phyloP scores from a whole-genome alignment of 1,284 basidiomycete species.

The Ustilago curta region DNA sequence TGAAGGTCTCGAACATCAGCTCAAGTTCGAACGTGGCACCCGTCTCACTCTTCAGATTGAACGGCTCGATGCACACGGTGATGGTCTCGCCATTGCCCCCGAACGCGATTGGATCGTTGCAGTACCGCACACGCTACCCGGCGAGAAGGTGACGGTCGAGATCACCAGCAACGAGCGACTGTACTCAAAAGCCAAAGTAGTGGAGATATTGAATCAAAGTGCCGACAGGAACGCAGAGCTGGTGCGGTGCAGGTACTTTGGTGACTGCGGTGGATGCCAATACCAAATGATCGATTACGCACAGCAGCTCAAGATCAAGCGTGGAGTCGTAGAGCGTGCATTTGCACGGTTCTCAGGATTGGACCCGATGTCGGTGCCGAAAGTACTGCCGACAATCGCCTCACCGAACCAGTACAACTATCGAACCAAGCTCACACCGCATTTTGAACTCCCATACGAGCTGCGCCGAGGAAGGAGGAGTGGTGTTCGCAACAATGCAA shows the following conservation, averaged over 20 bases:
- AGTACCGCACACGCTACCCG: constrained; percentile 61
- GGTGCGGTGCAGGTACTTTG: constrained; percentile 67
- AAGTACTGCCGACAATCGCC: constrained; percentile 80
- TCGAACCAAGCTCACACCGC: constrained; percentile 96
- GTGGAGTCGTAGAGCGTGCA: constrained; percentile 84
- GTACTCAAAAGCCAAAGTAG: constrained; percentile 56
- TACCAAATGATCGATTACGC: constrained; percentile 79
- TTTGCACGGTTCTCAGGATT: constrained; percentile 74
- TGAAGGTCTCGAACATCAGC: constrained; percentile 52
- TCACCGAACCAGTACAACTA: constrained; percentile 91
- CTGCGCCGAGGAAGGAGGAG: constrained; percentile 61
- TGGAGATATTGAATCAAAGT: constrained; percentile 44
- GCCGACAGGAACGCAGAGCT: constrained; percentile 42
- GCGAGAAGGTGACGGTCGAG: constrained; percentile 56
- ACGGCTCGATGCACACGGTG: constrained; percentile 65
- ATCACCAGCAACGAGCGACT: constrained; percentile 59
- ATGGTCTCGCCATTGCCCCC: constrained; percentile 62
- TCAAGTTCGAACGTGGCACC: constrained; percentile 51
- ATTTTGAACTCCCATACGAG: constrained; percentile 85
- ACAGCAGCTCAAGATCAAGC: constrained; percentile 86
- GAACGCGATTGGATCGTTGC: constrained; percentile 62
- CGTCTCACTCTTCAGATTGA: constrained; percentile 55
- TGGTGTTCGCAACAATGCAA: constrained; percentile 67
- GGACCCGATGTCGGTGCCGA: constrained; percentile 75
- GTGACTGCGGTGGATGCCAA: constrained; percentile 67